Evolutionary conservation across 768 basidiomycete genomes (phyloP).

Genomic region (Trametopsis cervina): DNA sequence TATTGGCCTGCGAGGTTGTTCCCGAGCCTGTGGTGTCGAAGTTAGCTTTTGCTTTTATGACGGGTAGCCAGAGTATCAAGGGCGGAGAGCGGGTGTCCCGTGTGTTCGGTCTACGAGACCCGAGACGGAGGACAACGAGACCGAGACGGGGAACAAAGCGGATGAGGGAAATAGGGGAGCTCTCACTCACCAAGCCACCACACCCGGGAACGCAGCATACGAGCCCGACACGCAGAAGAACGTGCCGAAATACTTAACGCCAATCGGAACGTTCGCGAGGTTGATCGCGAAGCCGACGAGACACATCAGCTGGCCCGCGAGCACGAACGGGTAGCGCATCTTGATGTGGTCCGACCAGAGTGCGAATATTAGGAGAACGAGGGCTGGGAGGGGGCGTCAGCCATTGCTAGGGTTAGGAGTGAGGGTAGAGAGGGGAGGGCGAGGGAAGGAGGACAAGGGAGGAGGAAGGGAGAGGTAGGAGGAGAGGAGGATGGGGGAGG

Average conservation of each 20-base stretch:
- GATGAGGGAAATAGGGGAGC: background rate
- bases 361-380: constrained; percentile 44
- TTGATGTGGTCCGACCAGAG: constrained; percentile 50
- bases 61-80: background rate
- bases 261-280: constrained; percentile 42
- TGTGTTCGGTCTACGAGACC: too few relatives aligned
- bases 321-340: constrained; percentile 52
- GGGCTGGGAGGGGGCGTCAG: too few relatives aligned
- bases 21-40: constrained; percentile 42
- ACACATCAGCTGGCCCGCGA: constrained; percentile 41
- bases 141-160: too few relatives aligned
- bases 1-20: constrained; percentile 65
- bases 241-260: constrained; percentile 67
- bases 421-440: too few relatives aligned
- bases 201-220: constrained; percentile 52
- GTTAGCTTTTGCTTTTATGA: background rate
- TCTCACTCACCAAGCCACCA: constrained; percentile 56
- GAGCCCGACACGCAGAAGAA: constrained; percentile 63
- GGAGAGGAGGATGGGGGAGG: too few relatives aligned
- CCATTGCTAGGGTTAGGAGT: too few relatives aligned
- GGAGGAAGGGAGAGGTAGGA: too few relatives aligned
- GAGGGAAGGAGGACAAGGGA: too few relatives aligned
- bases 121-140: too few relatives aligned
- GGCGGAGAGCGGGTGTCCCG: too few relatives aligned
- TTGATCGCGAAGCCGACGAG: constrained; percentile 59